Evolutionary conservation across 306 rosid species (phyloP).

Genomic region (Gastrolobium villosum): DNA sequence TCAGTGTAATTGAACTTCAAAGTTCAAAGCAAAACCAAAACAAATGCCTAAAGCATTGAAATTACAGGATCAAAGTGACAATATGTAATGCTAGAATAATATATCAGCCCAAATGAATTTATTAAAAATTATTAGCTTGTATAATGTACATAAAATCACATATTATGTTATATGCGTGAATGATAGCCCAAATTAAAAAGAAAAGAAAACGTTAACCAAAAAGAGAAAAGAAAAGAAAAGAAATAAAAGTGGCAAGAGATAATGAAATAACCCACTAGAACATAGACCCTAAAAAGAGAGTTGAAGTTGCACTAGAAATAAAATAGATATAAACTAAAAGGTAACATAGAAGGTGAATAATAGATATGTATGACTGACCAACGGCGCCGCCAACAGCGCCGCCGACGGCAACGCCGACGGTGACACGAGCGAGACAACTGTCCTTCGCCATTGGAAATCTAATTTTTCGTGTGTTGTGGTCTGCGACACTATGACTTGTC

Average conservation of each 20-base stretch:
- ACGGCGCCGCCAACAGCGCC: conserved; percentile 84
- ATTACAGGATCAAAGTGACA: not conserved
- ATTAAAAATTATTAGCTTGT: not conserved
- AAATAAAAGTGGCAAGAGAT: not conserved
- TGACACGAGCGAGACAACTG: conserved; percentile 73
- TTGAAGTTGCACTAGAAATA: not conserved
- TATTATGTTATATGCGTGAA: not conserved
- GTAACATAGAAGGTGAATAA: not conserved
- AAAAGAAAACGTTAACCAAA: too few species aligned
- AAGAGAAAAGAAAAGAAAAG: not conserved
- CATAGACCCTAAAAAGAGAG: not conserved
- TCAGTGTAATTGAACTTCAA: not conserved
- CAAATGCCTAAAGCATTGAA: not conserved
- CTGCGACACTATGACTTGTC: too few species aligned
- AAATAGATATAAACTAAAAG: not conserved
- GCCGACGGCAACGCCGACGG: conserved; percentile 78
- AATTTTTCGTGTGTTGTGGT: not conserved
- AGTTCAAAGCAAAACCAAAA: not conserved
- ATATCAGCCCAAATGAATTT: not conserved
- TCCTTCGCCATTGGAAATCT: conserved; percentile 71
- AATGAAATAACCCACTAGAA: not conserved
- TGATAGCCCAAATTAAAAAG: not conserved
- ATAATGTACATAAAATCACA: not conserved
- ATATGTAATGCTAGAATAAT: not conserved
- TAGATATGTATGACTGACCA: conserved; percentile 48